Percentiles rank a stretch among this genome's conserved stretches.
phyloP scores from a whole-genome alignment of 768 basidiomycete species.

The Amanita pseudoporphyria region DNA sequence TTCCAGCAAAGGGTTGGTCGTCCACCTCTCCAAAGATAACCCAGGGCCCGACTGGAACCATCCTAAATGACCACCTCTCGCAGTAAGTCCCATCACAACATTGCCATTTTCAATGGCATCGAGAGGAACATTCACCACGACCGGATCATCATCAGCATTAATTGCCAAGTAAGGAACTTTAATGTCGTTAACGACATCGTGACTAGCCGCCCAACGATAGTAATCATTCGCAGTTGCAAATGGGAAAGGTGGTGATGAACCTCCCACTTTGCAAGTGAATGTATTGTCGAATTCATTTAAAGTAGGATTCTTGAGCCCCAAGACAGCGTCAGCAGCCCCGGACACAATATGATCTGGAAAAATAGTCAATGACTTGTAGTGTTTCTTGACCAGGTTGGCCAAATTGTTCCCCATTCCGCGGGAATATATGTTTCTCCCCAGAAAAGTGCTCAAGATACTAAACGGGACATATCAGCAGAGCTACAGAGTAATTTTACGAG shows the following conservation, averaged over 20 bases:
- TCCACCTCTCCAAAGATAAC: slow-evolving; percentile 45
- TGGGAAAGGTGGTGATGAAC: slow-evolving; percentile 47
- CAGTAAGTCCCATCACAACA: slow-evolving; percentile 52
- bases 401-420: slow-evolving; percentile 75
- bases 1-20: slow-evolving; percentile 61
- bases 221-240: slow-evolving; percentile 37
- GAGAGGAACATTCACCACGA: slow-evolving; percentile 55
- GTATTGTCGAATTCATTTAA: slow-evolving; percentile 50
- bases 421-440: slow-evolving; percentile 61
- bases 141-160: slow-evolving; percentile 71
- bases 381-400: slow-evolving; percentile 42
- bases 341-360: slow-evolving; percentile 44
- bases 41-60: slow-evolving; percentile 57
- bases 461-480: neutral
- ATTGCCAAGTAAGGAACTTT: slow-evolving; percentile 68
- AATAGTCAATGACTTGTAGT: slow-evolving; percentile 35
- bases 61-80: slow-evolving; percentile 68
- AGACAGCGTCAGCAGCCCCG: slow-evolving; percentile 34
- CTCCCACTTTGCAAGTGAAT: slow-evolving; percentile 62
- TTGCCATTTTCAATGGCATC: slow-evolving; percentile 42
- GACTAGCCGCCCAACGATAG: slow-evolving; percentile 47
- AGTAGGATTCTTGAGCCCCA: slow-evolving; percentile 42
- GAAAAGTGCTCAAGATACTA: slow-evolving; percentile 47
- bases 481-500: slow-evolving; percentile 7
- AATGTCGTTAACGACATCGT: slow-evolving; percentile 47